A percentile compares a stretch with the other conserved stretches of the same genome.
These are phyloP conservation scores for Lachancea mirantina DNA, from an alignment of 805 yeast species.

Conservation along the genomic window DNA sequence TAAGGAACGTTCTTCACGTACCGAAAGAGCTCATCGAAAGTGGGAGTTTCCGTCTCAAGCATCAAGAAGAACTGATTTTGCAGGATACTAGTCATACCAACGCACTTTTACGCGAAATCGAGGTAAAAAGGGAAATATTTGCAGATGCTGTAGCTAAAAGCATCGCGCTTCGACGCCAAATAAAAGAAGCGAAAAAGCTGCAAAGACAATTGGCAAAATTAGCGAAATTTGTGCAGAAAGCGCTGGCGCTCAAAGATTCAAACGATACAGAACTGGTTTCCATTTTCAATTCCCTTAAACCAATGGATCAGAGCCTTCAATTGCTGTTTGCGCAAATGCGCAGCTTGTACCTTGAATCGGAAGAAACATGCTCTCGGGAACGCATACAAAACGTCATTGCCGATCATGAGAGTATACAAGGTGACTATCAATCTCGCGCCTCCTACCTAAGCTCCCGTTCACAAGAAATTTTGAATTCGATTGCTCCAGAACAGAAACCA, in stretches of 20 bases:
- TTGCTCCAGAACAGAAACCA: too few species aligned
- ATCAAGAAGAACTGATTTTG: conserved; percentile 50
- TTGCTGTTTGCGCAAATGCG: conserved; percentile 21
- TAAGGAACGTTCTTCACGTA: conserved; percentile 66
- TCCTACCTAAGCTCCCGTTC: conserved; percentile 5
- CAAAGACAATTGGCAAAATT: conserved; percentile 16
- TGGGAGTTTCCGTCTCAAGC: conserved; percentile 63
- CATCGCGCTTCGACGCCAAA: conserved; percentile 14
- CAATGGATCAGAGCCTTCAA: conserved; percentile 25
- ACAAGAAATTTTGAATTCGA: too few species aligned
- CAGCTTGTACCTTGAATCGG: conserved; percentile 22
- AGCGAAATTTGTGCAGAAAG: conserved; percentile 12
- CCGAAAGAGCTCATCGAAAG: conserved; percentile 57
- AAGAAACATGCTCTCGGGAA: conserved; percentile 22
- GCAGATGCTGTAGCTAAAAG: conserved; percentile 17
- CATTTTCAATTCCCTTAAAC: conserved; percentile 19
- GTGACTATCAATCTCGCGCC: conserved; percentile 6
- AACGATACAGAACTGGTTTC: conserved; percentile 9
- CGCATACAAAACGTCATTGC: conserved; percentile 9
- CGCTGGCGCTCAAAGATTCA: conserved; percentile 11
- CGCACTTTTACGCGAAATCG: conserved; percentile 11
- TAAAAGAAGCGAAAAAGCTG: conserved; percentile 13
- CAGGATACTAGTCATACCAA: conserved; percentile 10
- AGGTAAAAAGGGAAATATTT: conserved; percentile 17
- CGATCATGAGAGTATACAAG: conserved; percentile 2